Conservation (phyloP, 73 alveolate species). For the Loxodes magnus region DNA sequence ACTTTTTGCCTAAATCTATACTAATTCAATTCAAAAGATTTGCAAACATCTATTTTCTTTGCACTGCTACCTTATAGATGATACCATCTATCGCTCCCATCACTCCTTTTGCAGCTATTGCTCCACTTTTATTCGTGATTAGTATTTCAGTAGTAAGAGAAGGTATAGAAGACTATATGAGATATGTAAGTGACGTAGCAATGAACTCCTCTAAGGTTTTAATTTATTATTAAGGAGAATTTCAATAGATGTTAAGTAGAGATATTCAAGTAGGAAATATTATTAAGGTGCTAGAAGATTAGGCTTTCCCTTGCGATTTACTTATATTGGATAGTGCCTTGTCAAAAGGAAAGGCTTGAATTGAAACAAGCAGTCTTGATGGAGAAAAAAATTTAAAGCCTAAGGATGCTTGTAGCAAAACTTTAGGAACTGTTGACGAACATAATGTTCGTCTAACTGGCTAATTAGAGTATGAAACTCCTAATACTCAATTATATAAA, state of each 20-base stretch:
- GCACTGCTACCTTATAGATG: slow-evolving; percentile 60
- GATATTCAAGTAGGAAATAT: slow-evolving; percentile 44
- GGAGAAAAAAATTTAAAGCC: slow-evolving; percentile 95
- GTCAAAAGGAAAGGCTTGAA: slow-evolving; percentile 83
- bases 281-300: slow-evolving; percentile 29
- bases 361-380: slow-evolving; percentile 89
- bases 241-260: slow-evolving; percentile 17
- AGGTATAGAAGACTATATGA: slow-evolving; percentile 78
- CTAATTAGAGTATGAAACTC: slow-evolving; percentile 49
- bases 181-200: slow-evolving; percentile 31
- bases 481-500: slow-evolving; percentile 52
- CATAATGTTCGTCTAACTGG: no score
- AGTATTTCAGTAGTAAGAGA: slow-evolving; percentile 71
- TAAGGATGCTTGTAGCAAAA: slow-evolving; percentile 29
- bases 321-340: slow-evolving; percentile 66
- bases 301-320: slow-evolving; percentile 89
- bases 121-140: slow-evolving; percentile 51
- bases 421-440: no score
- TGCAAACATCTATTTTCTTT: slow-evolving; percentile 71
- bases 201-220: slow-evolving; percentile 17
- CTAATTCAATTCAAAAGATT: slow-evolving; percentile 48
- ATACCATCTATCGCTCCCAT: slow-evolving; percentile 71
- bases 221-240: slow-evolving; percentile 17
- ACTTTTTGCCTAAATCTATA: slow-evolving; percentile 52
- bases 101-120: slow-evolving; percentile 40